phyloP scores from a whole-genome alignment of 2,329 filamentous ascomycete species.

The Ascochyta clinopodiicola region DNA sequence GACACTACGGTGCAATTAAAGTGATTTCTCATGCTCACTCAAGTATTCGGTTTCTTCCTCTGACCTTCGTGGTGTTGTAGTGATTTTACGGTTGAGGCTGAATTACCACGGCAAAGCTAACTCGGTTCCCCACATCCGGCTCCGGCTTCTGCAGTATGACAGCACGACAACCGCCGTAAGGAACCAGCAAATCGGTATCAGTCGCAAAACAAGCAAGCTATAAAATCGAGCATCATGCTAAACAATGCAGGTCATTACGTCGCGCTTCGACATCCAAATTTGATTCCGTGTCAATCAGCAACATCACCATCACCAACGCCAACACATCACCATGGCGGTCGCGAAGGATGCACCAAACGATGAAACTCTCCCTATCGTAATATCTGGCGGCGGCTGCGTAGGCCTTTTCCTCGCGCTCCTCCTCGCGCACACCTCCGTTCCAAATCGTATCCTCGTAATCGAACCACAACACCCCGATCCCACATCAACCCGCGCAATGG shows the following conservation, averaged over 20 bases:
- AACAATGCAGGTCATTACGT: not conserved
- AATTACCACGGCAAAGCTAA: slow-evolving; percentile 4
- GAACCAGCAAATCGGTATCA: not conserved
- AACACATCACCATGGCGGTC: slow-evolving; percentile 6
- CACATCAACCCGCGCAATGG: slow-evolving; percentile 50
- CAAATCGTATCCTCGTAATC: slow-evolving; percentile 45
- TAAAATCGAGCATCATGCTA: not conserved
- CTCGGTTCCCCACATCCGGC: slow-evolving; percentile 22
- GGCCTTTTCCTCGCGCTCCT: slow-evolving; percentile 52
- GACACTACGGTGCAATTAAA: not conserved
- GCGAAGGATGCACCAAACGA: not conserved
- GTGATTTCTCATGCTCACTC: not conserved
- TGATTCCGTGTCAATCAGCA: not conserved
- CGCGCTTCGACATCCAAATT: not conserved
- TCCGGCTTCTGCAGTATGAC: slow-evolving; percentile 17
- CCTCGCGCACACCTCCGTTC: slow-evolving; percentile 43
- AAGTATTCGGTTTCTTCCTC: not conserved
- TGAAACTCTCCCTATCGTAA: slow-evolving; percentile 37
- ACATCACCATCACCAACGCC: not conserved
- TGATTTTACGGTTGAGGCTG: slow-evolving; percentile 5
- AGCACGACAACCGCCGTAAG: slow-evolving; percentile 2
- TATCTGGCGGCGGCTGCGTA: slow-evolving; percentile 51
- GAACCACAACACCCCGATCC: slow-evolving; percentile 34
- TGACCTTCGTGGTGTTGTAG: not conserved
- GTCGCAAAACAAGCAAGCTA: not conserved